Base-by-base conservation (phyloP, 768 basidiomycete genomes). In the Leccinellum albellum region DNA sequence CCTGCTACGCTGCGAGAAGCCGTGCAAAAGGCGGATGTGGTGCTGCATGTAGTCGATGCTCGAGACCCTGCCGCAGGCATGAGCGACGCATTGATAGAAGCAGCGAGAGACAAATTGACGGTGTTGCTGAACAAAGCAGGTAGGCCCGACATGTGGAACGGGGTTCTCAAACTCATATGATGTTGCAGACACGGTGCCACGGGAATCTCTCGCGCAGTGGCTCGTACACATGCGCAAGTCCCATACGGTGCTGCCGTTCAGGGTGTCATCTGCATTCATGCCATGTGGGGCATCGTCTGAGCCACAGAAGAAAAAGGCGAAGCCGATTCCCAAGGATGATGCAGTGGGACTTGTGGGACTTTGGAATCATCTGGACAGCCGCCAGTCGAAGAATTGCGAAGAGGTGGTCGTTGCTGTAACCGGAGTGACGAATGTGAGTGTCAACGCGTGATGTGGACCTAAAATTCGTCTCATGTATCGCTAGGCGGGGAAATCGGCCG, bases 111-210 rank as follows among this genome's bases (percentile, higher is more conserved):
- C 58, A 80, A 80, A 64, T 72, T 88, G 13, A 63, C 87, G 20
- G 72, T 94, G n/a, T 76, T 95, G 17, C 70, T 97, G 53, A 95
- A 89, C 71, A 97, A 97, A 77, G 87, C 88, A 61, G 94, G 94
- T 91, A 63, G 56, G 87, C 78, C 49, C 32, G 35, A 50, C 54
- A 21, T 31, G 48, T 35, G 26, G 40, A 33, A 32, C 53, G 31
- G 24, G 42, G 20, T 49, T 35, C 13, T 28, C 52, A 20, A 20
- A 26, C 26, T 61, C 51, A 55, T 42, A 17, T 33, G 28, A 46
- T 51, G 52, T 42, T 35, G 42, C 61, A 95, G 94, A 96, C 70
- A 77, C 83, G 20, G 87, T 88, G 57, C 91, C 94, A 17, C 80
- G 85, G 37, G 94, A 96, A 72, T 75, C 87, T 21, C 78, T 91